Percentiles rank a stretch among this genome's conserved stretches.
phyloP scores from a whole-genome alignment of 495 filamentous ascomycete genomes.

The Barbatosphaeria neglecta region DNA sequence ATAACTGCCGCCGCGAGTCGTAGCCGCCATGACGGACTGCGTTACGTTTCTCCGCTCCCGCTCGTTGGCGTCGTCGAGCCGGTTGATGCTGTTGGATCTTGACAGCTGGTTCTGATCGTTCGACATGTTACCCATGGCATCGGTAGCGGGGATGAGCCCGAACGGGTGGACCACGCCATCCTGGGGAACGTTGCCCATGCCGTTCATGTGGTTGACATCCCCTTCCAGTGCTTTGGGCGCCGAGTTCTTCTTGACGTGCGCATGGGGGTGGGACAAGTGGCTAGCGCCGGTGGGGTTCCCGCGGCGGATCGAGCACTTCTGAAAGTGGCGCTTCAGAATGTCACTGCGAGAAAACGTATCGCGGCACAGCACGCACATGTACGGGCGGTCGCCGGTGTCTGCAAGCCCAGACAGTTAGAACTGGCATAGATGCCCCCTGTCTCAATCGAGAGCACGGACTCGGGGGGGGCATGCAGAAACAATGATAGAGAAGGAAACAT shows the following conservation, averaged over 20 bases:
- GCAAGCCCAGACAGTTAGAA: constrained; percentile 2
- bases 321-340: constrained; percentile 96
- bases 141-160: constrained; percentile 31
- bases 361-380: constrained; percentile 91
- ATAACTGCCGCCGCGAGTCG: constrained; percentile 25
- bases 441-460: too few species aligned
- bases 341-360: constrained; percentile 98
- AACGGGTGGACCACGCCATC: constrained; percentile 40
- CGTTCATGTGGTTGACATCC: constrained; percentile 41
- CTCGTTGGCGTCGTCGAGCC: constrained; percentile 35
- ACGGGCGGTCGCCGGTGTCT: constrained; percentile 95
- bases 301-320: constrained; percentile 90
- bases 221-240: constrained; percentile 38
- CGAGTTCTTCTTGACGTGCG: constrained; percentile 67
- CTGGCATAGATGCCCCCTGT: too few species aligned
- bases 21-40: constrained; percentile 25
- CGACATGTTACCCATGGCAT: constrained; percentile 38
- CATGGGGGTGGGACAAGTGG: constrained; percentile 84
- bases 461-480: too few species aligned
- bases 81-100: constrained; percentile 46
- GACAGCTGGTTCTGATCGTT: constrained; percentile 44
- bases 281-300: constrained; percentile 88
- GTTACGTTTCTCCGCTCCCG: constrained; percentile 45
- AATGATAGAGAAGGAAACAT: constrained; percentile 4
- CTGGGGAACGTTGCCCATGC: constrained; percentile 37